Evolutionary conservation across 2,329 filamentous ascomycete species (phyloP), one percentile per base, ranked within the genome.

Genomic region (Pyricularia pennisetigena): DNA sequence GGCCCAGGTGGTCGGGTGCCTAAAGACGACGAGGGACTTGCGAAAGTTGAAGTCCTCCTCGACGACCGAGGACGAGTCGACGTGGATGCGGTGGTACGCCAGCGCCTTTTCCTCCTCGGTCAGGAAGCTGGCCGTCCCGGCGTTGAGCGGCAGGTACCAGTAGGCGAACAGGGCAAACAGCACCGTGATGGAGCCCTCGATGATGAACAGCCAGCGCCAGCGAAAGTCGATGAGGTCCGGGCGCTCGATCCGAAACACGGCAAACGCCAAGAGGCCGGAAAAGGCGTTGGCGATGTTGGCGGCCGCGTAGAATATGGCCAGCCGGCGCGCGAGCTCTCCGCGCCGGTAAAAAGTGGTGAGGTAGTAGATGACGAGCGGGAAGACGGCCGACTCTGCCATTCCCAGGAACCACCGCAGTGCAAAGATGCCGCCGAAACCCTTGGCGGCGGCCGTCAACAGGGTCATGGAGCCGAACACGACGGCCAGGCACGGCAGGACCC

Each of bases 121-220:
- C 24, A 93, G 79, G 72, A 93, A 93, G 1, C 76, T 81, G 2
- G 89, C 88, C 70, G 86, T 82, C 35, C 85, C 82, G 0, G 88
- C 87, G 65, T 83, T 88, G 66, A 78, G 82, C 0, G 90, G 90
- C 0, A 93, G 82, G 71, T 90, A 91, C 77, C 84, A 88, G 76
- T 83, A 90, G 1, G 87, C 82, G 1, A 75, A 72, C 4, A 86
- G 74, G 16, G 89, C 88, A 30, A 92, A 81, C 6, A 79, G 79
- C 28, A 92, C 78, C 1, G 89, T 92, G 69, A 89, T 82, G 20
- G 82, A 80, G 28, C 90, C 90, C 75, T 92, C 89, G 57, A 92
- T 87, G 68, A 92, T 87, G 77, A 91, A 91, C 0, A 90, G 78
- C 86, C 86, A 89, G 14, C 87, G 80, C 89, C 84, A 91, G 26